Evolutionary conservation across 768 basidiomycete genomes (phyloP), one percentile per base, ranked within the genome.

Genomic region (Harrya chromipes): DNA sequence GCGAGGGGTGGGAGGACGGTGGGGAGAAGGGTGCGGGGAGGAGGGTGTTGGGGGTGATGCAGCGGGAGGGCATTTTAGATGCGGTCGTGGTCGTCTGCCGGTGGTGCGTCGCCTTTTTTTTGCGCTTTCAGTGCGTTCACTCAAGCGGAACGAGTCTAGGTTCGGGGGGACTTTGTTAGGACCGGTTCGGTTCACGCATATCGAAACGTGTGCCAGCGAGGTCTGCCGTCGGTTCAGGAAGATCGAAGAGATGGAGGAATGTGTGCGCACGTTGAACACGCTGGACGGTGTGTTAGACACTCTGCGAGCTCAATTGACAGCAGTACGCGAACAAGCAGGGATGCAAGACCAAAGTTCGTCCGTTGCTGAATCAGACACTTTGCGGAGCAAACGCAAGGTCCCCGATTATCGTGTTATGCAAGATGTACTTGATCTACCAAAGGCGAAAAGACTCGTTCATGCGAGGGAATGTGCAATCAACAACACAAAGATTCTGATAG

Each of bases 161-260:
- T 90, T 82, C 57, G 90, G 89, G 0, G 90, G 90, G n/a, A 82
- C 77, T 7, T 70, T 90, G 72, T 73, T 93, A 4, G 90, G 90
- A 3, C 85, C 89, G 6, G 76, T 72, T 50, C 72, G 90, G 29
- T 93, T 92, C 64, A 65, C 76, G 3, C 90, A 93, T 58, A 85
- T 92, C 57, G 84, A 89, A 64, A 81, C 77, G 2, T 90, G 89
- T 62, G 72, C 88, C 6, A 63, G 74, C 14, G 87, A 93, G 63
- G 89, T 86, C 13, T 90, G 87, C 63, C 78, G 76, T 14, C 70
- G 70, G 29, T 90, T 87, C 73, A 82, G 79, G 51, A 74, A 76
- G 40, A 69, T 77, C 46, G 87, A 90, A 52, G 86, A 89, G 54
- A 71, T 89, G 45, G 78, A 79, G 17, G 85, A 86, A 37, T 76